Base-by-base conservation (phyloP, 2,329 filamentous ascomycete genomes). In the Pestalotiopsis sp. region DNA sequence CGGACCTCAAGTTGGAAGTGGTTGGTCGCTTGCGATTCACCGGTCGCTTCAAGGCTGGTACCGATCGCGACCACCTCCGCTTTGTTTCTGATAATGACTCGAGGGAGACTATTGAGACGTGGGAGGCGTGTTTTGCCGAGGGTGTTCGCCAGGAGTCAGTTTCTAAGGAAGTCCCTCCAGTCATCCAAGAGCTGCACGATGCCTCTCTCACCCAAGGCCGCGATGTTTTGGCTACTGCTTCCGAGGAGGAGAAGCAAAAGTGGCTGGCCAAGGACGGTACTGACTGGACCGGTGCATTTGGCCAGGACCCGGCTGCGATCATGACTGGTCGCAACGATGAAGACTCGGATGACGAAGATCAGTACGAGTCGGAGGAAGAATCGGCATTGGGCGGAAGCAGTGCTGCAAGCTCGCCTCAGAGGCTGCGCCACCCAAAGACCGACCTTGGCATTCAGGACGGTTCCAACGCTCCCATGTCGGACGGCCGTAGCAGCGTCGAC, bases 101-200 rank as follows among this genome's bases (percentile, higher is more conserved):
- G 1, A 91, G 95, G 39, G 96, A 98, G 83, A 98, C 95, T 0
- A 97, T 93, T 72, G 95, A 98, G 82, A 93, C 92, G 0, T 98
- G 95, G 94, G 94, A 98, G 79, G 93, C 94, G 0, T 98, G 95
- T 78, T 89, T 92, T 56, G 90, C 94, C 0, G 95, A 98, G 79
- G 95, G 95, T 13, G 93, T 97, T 0, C 90, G 96, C 2, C 81
- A 85, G 14, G 87, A 90, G 67, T 87, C 89, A 36, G 93, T 98
- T 0, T 83, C 87, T 11, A 87, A 90, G 27, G 92, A 97, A 75
- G 84, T 97, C 0, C 93, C 94, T 0, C 88, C 90, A 0, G 82
- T 88, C 12, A 86, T 95, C 0, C 89, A 92, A 78, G 86, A 91
- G 74, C 84, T 97, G 12, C 95, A 98, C 78, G 93, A 97, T 38